A percentile compares a stretch with the other conserved stretches of the same genome.
phyloP scores from a whole-genome alignment of 805 yeast species.

The Wickerhamiella brachini region DNA sequence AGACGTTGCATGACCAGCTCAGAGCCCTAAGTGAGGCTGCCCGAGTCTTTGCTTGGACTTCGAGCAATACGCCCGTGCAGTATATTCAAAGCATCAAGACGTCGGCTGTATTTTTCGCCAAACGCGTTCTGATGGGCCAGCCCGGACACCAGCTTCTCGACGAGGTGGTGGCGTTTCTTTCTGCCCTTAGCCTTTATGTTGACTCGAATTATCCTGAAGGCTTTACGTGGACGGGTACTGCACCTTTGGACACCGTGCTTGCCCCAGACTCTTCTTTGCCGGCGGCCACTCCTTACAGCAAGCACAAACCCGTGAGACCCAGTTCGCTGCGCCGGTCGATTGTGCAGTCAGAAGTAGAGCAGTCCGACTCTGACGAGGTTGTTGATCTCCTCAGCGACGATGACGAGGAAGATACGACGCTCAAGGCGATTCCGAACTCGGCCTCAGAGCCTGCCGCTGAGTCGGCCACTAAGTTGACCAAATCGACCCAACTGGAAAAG shows the following conservation, averaged over 20 bases:
- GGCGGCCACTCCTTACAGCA: background rate
- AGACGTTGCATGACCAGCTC: background rate
- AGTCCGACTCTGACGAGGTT: background rate
- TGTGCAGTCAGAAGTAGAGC: background rate
- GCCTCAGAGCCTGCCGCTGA: too few relatives aligned
- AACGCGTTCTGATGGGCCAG: background rate
- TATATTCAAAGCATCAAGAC: background rate
- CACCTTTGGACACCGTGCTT: background rate
- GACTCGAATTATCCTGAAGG: background rate
- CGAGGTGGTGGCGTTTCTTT: background rate
- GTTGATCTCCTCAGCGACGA: background rate
- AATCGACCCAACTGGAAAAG: too few relatives aligned
- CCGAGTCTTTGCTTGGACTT: background rate
- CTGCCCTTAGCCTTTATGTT: background rate
- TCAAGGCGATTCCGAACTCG: background rate
- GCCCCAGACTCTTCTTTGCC: background rate
- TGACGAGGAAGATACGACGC: background rate
- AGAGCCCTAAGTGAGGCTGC: background rate
- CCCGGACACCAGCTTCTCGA: background rate
- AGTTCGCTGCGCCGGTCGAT: background rate
- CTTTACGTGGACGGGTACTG: background rate
- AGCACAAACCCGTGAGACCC: background rate
- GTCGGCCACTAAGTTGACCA: too few relatives aligned
- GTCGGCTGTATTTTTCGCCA: background rate
- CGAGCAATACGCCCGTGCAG: background rate